Base-by-base conservation (phyloP, 192 early-diverging fungal genomes). In the Entophlyctis luteolus region DNA sequence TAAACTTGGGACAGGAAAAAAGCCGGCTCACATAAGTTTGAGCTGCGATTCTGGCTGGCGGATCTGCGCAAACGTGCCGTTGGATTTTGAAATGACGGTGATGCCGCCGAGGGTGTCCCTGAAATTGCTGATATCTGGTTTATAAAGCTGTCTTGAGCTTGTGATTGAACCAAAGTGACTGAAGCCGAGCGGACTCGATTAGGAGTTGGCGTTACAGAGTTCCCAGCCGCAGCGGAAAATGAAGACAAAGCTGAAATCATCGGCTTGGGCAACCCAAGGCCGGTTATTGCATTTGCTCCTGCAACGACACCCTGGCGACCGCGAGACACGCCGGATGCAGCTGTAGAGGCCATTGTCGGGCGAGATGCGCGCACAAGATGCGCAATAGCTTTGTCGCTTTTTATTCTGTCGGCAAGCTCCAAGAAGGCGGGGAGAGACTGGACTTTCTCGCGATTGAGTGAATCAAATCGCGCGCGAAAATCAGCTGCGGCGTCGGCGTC, bases 111-210 rank as follows among this genome's bases (percentile, higher is more conserved):
- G 25, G 50, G 50, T 1, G 50, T 53, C 14, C 50, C 50, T 53
- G 50, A 53, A 28, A 53, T 53, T 16, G 50, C 50, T 14, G 50
- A 53, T 20, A 53, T 53, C 18, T 23, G 14, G 14, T 20, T 27
- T 14, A 53, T 12, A 28, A 53, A 53, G 14, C 23, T 28, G 18
- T 20, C 16, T 28, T 20, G 22, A n/a, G 18, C 18, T 16, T 47
- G 18, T 25, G 50, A 16, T 53, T 20, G 50, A 53, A 12, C 22
- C 22, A 16, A 22, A 47, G 45, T 10, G 2, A 57, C 55, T 8
- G 55, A 57, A 35, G 55, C 55, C 33, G 55, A 57, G 55, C 55
- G 55, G n/a, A 31, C 31, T 8, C 55, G 23, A 18, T 57, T 57
- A 18, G 55, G 55, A 34, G 55, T 57, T 20, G 25, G 12, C 18